Percentiles rank a stretch among this genome's conserved stretches.
Conservation (phyloP, 2,329 filamentous ascomycete species). For the Alternaria postmessia region DNA sequence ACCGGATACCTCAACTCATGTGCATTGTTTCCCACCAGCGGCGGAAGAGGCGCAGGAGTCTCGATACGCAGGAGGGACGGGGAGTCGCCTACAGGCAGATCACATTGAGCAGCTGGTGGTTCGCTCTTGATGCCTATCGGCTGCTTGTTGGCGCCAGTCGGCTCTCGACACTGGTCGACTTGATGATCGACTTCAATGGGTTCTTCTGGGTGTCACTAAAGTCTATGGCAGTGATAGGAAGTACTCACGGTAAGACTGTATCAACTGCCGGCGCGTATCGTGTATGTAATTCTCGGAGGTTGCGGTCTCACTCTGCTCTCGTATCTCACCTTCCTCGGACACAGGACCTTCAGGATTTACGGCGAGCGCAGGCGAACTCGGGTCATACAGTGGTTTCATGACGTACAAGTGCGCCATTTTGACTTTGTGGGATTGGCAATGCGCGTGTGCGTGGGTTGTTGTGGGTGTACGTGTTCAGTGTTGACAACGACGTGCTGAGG, state of each 20-base stretch:
- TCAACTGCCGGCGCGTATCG: background rate
- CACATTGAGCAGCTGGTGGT: background rate
- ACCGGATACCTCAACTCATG: background rate
- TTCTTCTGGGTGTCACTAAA: background rate
- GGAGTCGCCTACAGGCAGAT: background rate
- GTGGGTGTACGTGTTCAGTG: background rate
- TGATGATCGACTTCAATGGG: background rate
- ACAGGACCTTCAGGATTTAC: background rate
- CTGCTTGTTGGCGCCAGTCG: background rate
- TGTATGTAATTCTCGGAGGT: background rate
- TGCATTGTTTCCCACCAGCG: background rate
- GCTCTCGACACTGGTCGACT: background rate
- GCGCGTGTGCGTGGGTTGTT: background rate
- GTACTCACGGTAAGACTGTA: background rate
- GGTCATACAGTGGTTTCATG: background rate
- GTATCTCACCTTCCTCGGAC: background rate
- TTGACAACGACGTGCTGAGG: background rate
- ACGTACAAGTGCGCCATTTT: background rate
- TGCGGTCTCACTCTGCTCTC: background rate
- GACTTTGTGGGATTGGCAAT: background rate
- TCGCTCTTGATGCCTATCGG: background rate
- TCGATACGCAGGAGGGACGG: background rate
- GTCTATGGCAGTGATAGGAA: background rate
- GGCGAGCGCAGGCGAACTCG: background rate
- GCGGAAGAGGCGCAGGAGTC: background rate